Evolutionary conservation across 2,329 filamentous ascomycete genomes (phyloP), one percentile per base, ranked within the genome.

Genomic region (Pseudomassariella vexata): DNA sequence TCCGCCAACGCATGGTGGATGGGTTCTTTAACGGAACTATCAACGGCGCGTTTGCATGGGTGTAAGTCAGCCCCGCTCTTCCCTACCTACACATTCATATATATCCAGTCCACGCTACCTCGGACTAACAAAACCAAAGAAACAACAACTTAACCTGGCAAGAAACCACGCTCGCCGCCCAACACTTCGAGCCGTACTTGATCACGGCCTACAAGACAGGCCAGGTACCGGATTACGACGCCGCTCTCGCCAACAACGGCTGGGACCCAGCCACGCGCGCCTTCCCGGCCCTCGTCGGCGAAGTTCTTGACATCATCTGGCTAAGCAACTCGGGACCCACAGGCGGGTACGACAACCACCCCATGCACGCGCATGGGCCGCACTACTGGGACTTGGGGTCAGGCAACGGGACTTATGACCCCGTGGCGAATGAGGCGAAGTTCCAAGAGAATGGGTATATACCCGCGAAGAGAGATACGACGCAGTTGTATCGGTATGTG

Each of bases 401-500:
- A 15, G 73, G 73, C 2, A 65, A 68, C 23, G 73, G 72, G 2
- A 65, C 60, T 2, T 77, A 74, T 46, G 56, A 77, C 34, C 48
- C 68, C 5, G 51, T 45, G 1, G 62, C 49, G 9, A 73, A 75
- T 44, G 70, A 76, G 39, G 48, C 51, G 33, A 47, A 52, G 21
- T 55, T 53, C 19, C 34, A 40, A 28, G 52, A 56, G 7, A n/a
- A n/a, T 9, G 43, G 40, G 6, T 61, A 57, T 37, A 48, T 40
- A 12, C 62, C 65, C 0, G 55, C 62, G 7, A 46, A 45, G 34
- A 47, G 66, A 10, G 66, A 70, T 46, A 68, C 66, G 1, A 76
- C 72, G 2, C 65, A 75, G 40, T 55, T 82, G 4, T 76, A 76
- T 40, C 54, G 68, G 2, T 82, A 79, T 40, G 52, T 50, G 0